phyloP scores from a whole-genome alignment of 192 early-diverging fungal genomes.

The Mortierella alpina region DNA sequence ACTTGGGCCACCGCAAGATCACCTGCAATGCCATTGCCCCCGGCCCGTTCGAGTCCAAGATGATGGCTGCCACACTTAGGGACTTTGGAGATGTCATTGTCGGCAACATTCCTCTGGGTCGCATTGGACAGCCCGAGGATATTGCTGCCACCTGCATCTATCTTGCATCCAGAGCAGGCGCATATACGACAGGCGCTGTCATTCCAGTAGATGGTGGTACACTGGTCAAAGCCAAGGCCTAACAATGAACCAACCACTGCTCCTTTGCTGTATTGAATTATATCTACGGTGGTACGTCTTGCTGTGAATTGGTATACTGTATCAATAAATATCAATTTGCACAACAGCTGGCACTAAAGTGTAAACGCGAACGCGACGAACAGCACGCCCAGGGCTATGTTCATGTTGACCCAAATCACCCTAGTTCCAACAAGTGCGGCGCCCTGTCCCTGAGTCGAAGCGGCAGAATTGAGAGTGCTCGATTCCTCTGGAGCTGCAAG shows the following conservation, averaged over 20 bases:
- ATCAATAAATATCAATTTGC: not conserved
- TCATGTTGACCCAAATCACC: slow-evolving; percentile 5
- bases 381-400: slow-evolving; percentile 12
- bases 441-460: not conserved
- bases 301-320: not conserved
- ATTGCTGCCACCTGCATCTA: slow-evolving; percentile 91
- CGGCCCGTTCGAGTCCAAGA: slow-evolving; percentile 80
- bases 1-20: slow-evolving; percentile 69
- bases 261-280: too few species aligned
- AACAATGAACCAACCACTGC: not conserved
- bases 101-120: slow-evolving; percentile 69
- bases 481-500: not conserved
- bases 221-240: slow-evolving; percentile 58
- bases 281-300: not conserved
- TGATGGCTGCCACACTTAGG: slow-evolving; percentile 78
- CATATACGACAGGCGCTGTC: slow-evolving; percentile 85
- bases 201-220: slow-evolving; percentile 89
- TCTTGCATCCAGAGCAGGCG: slow-evolving; percentile 76
- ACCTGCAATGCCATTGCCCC: slow-evolving; percentile 79
- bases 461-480: not conserved
- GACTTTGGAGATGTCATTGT: slow-evolving; percentile 68
- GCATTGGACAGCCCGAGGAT: slow-evolving; percentile 86
- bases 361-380: slow-evolving; percentile 6
- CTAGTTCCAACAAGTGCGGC: not conserved
- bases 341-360: slow-evolving; percentile 4